These are phyloP conservation scores for Myriosclerotinia curreyana DNA, from an alignment of 2,329 filamentous ascomycete genomes.

Conservation along the genomic window DNA sequence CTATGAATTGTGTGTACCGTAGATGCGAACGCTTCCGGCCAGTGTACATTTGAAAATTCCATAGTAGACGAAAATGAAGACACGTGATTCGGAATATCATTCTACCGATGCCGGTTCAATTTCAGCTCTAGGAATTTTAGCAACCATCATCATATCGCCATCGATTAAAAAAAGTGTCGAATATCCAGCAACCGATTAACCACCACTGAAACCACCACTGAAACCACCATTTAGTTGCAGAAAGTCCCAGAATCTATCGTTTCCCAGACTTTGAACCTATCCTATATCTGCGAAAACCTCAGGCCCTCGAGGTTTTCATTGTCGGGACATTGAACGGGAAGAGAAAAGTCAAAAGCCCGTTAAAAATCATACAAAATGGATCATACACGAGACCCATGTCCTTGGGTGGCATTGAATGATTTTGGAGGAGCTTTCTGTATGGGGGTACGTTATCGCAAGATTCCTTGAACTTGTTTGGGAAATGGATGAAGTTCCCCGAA, in stretches of 20 bases:
- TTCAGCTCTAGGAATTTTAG: conserved; percentile 16
- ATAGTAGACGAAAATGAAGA: not conserved
- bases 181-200: not conserved
- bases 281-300: not conserved
- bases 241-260: not conserved
- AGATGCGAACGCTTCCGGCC: too few species aligned
- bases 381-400: conserved; percentile 95
- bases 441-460: conserved; percentile 65
- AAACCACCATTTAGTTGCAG: not conserved
- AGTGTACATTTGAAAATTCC: not conserved
- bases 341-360: not conserved
- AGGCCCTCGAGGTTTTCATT: not conserved
- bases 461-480: conserved; percentile 10
- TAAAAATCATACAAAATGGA: conserved; percentile 60
- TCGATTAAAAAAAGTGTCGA: conserved; percentile 13
- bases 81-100: conserved; percentile 3
- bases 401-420: conserved; percentile 94
- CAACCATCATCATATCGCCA: conserved; percentile 21
- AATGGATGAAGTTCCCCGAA: not conserved
- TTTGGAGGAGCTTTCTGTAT: conserved; percentile 96
- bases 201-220: not conserved
- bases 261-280: not conserved
- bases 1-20: not conserved
- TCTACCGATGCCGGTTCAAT: conserved; percentile 4
- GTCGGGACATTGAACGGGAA: not conserved